phyloP scores from a whole-genome alignment of 768 basidiomycete genomes.

The Psilocybe cubensis region DNA sequence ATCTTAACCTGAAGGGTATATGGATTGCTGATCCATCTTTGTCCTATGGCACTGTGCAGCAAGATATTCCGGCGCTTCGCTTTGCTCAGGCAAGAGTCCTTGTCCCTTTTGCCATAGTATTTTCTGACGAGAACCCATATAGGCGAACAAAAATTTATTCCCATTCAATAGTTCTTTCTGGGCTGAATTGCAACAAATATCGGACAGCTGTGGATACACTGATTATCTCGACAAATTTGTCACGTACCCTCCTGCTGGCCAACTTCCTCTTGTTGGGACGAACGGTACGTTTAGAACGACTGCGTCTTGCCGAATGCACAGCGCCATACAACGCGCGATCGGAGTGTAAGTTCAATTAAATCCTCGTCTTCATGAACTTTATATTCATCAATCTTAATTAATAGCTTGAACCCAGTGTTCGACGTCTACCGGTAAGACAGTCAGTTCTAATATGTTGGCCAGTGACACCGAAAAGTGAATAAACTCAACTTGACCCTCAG shows the following conservation, averaged over 20 bases:
- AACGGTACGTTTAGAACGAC: slow-evolving; percentile 45
- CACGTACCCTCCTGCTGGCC: slow-evolving; percentile 65
- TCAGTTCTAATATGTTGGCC: not conserved
- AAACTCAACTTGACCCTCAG: slow-evolving; percentile 19
- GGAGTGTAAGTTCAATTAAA: slow-evolving; percentile 40
- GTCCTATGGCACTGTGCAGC: slow-evolving; percentile 55
- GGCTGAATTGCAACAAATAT: slow-evolving; percentile 53
- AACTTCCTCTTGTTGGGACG: slow-evolving; percentile 56
- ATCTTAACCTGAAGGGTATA: slow-evolving; percentile 57
- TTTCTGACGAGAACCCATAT: not conserved
- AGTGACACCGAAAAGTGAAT: not conserved
- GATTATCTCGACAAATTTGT: slow-evolving; percentile 64
- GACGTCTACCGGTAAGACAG: slow-evolving; percentile 49
- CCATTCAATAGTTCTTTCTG: slow-evolving; percentile 61
- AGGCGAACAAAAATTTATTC: slow-evolving; percentile 62
- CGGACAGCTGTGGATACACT: slow-evolving; percentile 60
- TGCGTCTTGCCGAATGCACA: slow-evolving; percentile 48
- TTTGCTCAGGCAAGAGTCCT: slow-evolving; percentile 45
- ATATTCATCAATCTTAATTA: not conserved
- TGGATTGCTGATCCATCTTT: slow-evolving; percentile 61
- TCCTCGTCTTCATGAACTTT: not conserved
- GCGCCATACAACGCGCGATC: slow-evolving; percentile 51
- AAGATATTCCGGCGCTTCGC: slow-evolving; percentile 67
- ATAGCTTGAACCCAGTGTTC: slow-evolving; percentile 58
- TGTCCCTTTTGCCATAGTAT: not conserved